These are phyloP conservation scores for Diaporthe sp. DNA, from an alignment of 2,329 filamentous ascomycete species.

Conservation along the genomic window DNA sequence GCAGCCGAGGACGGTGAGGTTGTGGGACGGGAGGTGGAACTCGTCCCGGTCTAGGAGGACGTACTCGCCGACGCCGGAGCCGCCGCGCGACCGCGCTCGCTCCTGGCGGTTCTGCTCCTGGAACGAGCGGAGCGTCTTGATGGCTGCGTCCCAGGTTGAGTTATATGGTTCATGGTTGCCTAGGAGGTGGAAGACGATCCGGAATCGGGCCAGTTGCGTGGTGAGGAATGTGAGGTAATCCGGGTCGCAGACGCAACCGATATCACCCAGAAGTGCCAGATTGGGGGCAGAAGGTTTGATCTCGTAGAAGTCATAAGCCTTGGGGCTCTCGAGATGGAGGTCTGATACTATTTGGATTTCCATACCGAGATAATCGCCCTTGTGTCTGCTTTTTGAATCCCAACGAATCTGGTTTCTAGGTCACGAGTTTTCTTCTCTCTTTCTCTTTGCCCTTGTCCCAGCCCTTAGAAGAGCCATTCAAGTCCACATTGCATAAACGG, in stretches of 20 bases:
- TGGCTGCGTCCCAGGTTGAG: constrained; percentile 53
- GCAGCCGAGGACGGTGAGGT: constrained; percentile 52
- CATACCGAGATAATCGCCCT: constrained; percentile 39
- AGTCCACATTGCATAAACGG: not conserved
- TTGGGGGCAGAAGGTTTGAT: constrained; percentile 62
- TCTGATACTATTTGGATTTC: constrained; percentile 68
- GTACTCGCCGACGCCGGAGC: constrained; percentile 53
- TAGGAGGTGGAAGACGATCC: constrained; percentile 64
- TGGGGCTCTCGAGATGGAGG: constrained; percentile 67
- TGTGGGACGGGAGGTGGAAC: constrained; percentile 46
- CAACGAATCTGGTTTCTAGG: not conserved
- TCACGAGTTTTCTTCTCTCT: not conserved
- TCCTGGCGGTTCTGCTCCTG: constrained; percentile 45
- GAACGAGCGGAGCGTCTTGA: constrained; percentile 50
- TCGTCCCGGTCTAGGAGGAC: constrained; percentile 54
- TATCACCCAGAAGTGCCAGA: constrained; percentile 70
- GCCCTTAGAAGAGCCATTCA: not conserved
- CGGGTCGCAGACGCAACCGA: constrained; percentile 56
- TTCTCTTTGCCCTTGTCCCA: too few species aligned
- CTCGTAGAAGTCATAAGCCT: constrained; percentile 64
- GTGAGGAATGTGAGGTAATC: constrained; percentile 58
- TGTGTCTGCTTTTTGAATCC: not conserved
- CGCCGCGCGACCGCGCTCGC: constrained; percentile 14
- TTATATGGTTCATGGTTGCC: constrained; percentile 71
- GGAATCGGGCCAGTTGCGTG: constrained; percentile 62